Base-by-base conservation (phyloP, 345 rosid genomes). In the Durio zibethinus region DNA sequence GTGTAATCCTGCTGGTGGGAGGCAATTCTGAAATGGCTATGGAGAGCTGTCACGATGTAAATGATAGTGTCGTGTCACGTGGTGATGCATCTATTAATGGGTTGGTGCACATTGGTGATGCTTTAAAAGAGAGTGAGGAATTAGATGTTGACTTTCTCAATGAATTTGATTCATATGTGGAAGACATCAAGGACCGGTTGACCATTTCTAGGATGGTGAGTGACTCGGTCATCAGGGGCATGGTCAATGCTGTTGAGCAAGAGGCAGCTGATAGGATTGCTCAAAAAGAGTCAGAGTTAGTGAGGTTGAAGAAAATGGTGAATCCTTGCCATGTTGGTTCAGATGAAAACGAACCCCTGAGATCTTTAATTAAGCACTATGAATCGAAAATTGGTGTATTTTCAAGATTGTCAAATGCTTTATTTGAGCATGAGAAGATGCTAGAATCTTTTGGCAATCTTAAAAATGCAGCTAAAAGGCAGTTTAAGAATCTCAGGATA, bases 151-250 rank as follows among this genome's bases (percentile, higher is more conserved):
- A 69, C 33, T 20, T 93, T 20, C 84, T 93, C 11, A 84, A 87
- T 50, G 93, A 89, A 56, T 83, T 90, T 5, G 97, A 96, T 76
- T 85, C 84, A 1, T 92, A 87, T 72, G 83, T 75, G 80, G 91
- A 93, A 9, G 97, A 87, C 83, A 78, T 96, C 21, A 78, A 71
- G 12, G 89, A 85, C 18, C 75, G 93, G 16, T 73, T 96, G 69
- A 82, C 80, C 10, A 77, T 93, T 85, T 93, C 97, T 1, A 90
- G 97, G 72, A 88, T 87, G 87, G 99, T 96, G 36, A 90, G 82
- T 40, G 91, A 93, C 42, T 90, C 98, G 1, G 87, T 96, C 72
- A 82, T 91, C 27, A 93, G 83, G 85, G 99, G 94, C 52, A 85
- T 88, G 87, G 90, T 90, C 12, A 84, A 79, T 45, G 97, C 92